Evolutionary conservation across 192 early-diverging fungal genomes (phyloP), one percentile per base, ranked within the genome.

Genomic region (Rhizoclosmatium sp.): DNA sequence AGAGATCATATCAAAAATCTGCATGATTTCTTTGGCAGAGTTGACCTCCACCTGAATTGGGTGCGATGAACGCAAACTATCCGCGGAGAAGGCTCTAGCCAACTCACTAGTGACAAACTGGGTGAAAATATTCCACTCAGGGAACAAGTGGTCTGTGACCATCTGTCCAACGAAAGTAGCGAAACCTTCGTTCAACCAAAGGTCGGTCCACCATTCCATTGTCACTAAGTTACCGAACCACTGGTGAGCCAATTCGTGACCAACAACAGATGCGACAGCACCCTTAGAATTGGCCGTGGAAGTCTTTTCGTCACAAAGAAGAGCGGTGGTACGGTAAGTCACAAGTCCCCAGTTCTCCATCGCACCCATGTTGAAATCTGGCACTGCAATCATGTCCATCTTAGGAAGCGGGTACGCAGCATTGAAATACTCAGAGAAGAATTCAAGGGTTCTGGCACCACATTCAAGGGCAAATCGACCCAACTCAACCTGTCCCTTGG

Each of bases 331-430:
- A 62, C 96, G 91, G 78, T 95, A 97, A 10, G 97, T 99, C 47
- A 99, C 89, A 44, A 98, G 82, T 70, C 97, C 97, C 97, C 97
- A 99, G 86, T 98, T 98, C 85, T 97, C 95, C 97, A 98, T 97
- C 19, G 88, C 88, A 41, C 76, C 76, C 31, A 59, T 45, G 0
- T 12, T 12, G 84, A 21, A 47, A 81, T 96, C 95, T 51, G 94
- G 95, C 77, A 98, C 94, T 48, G 95, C 95, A n/a, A n/a, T 86
- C 81, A 94, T 88, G 81, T 93, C 92, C 10, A 47, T 71, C 66
- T 79, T 78, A 62, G 96, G 95, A 40, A 98, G 87, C 21, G 96
- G 95, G 80, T 97, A 97, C 4, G 92, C 91, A 59, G 93, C 91
- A 70, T 88, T 90, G 84, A 96, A 99, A 65, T 93, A 91, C 69